phyloP scores from a whole-genome alignment of 345 rosid species.

The Triadica sebifera region DNA sequence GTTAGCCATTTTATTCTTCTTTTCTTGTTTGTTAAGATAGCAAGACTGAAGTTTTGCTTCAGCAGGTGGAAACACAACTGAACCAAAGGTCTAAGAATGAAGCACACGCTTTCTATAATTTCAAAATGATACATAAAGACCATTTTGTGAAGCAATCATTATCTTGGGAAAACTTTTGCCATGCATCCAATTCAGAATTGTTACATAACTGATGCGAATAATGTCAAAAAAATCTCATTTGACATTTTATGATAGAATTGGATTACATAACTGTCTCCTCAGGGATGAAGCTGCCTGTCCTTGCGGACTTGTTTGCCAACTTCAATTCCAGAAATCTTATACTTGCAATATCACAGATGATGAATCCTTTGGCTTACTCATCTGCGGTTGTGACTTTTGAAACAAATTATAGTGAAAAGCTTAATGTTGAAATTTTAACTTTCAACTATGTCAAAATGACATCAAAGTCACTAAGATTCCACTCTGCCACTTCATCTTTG shows the following conservation, averaged over 20 bases:
- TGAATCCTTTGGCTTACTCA: background rate
- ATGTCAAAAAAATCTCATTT: background rate
- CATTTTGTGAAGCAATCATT: too few species aligned
- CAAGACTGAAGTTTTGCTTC: background rate
- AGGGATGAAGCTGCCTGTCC: constrained; percentile 4
- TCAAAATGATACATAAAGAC: background rate
- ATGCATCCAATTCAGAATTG: too few species aligned
- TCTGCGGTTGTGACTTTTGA: background rate
- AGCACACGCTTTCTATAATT: background rate
- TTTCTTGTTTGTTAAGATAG: background rate
- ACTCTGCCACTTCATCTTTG: constrained; percentile 28
- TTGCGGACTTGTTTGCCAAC: constrained; percentile 15
- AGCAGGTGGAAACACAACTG: background rate
- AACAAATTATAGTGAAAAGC: background rate
- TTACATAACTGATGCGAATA: background rate
- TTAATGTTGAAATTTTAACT: background rate
- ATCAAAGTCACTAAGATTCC: constrained; percentile 29
- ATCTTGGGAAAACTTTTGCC: too few species aligned
- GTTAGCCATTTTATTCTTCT: background rate
- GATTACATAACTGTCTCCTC: background rate
- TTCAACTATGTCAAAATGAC: constrained; percentile 23
- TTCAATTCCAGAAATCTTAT: background rate
- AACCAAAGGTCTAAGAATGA: background rate
- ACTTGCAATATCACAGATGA: background rate
- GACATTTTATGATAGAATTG: constrained; percentile 4